These are phyloP conservation scores for Apiospora marii DNA, from an alignment of 2,329 filamentous ascomycete genomes.

Conservation along the genomic window DNA sequence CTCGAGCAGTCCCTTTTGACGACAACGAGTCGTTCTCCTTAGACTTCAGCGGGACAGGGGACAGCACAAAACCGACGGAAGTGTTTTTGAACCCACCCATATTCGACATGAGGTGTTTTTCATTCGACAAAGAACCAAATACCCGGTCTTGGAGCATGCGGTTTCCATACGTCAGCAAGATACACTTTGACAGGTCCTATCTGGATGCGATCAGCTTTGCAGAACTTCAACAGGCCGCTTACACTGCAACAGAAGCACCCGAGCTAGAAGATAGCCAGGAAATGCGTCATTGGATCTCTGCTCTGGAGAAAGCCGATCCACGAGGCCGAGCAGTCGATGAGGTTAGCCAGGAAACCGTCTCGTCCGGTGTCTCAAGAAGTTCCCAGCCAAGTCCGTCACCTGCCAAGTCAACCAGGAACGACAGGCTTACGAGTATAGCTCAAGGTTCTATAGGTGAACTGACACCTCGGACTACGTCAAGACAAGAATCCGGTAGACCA, in stretches of 20 bases:
- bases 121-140: slow-evolving; percentile 76
- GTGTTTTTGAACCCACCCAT: slow-evolving; percentile 77
- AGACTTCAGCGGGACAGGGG: slow-evolving; percentile 54
- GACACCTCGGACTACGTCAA: neutral
- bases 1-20: slow-evolving; percentile 46
- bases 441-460: fast-evolving
- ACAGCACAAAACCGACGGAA: slow-evolving; percentile 52
- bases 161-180: slow-evolving; percentile 78
- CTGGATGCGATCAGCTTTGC: slow-evolving; percentile 73
- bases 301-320: slow-evolving; percentile 64
- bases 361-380: neutral
- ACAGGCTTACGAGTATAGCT: neutral
- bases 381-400: neutral
- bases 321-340: slow-evolving; percentile 51
- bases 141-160: slow-evolving; percentile 76
- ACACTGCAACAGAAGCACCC: slow-evolving; percentile 59
- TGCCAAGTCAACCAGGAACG: neutral
- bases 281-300: slow-evolving; percentile 66
- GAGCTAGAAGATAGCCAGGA: slow-evolving; percentile 66
- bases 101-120: slow-evolving; percentile 81
- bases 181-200: slow-evolving; percentile 78
- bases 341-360: neutral
- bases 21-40: slow-evolving; percentile 54
- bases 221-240: slow-evolving; percentile 73
- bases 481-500: neutral